phyloP scores from a whole-genome alignment of 352 stramenopile genomes.

The Pythium phragmitis region DNA sequence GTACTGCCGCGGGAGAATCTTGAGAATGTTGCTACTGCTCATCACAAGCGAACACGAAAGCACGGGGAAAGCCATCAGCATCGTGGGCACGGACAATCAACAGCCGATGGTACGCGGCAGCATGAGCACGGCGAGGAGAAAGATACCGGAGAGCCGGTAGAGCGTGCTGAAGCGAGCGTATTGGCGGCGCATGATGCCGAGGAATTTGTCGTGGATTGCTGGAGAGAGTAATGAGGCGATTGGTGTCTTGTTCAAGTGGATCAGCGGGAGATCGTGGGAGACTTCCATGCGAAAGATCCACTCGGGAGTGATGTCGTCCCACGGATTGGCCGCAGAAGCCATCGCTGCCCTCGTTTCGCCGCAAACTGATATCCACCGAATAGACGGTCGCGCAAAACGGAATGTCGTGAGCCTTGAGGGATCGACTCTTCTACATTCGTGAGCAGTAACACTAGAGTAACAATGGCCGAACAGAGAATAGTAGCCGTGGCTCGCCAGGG shows the following conservation, averaged over 20 bases:
- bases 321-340: not conserved
- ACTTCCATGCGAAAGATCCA: constrained; percentile 24
- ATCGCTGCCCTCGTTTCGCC: not conserved
- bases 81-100: constrained; percentile 2
- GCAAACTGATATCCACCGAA: too few species aligned
- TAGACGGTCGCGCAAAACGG: too few species aligned
- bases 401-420: too few species aligned
- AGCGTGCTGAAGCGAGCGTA: constrained; percentile 14
- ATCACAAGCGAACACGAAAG: constrained; percentile 23
- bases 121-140: constrained; percentile 2
- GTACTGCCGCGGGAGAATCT: constrained; percentile 27
- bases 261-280: not conserved
- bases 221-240: constrained; percentile 6
- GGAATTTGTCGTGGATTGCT: constrained; percentile 1
- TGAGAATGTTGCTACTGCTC: constrained; percentile 31
- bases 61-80: constrained; percentile 9
- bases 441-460: too few species aligned
- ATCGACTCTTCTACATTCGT: too few species aligned
- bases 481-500: too few species aligned
- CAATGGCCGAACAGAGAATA: too few species aligned
- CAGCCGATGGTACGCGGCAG: not conserved
- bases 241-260: constrained; percentile 17
- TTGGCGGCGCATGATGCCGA: constrained; percentile 11
- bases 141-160: constrained; percentile 12
- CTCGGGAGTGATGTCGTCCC: not conserved